Evolutionary conservation across 148 eudicot species (phyloP).

Genomic region (Oxyria digyna): DNA sequence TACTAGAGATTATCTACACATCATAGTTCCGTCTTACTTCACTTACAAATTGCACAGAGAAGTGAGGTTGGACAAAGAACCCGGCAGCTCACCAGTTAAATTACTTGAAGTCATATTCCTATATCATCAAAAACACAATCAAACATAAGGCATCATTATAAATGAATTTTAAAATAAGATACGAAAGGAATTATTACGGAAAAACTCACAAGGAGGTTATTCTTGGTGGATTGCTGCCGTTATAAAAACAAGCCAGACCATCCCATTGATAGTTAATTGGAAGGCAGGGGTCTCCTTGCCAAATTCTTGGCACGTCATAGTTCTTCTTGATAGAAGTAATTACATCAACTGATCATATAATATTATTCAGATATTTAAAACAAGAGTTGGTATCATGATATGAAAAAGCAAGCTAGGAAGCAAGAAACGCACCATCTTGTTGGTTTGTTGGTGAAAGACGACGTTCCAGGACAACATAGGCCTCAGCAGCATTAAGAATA

Average conservation of each 20-base stretch:
- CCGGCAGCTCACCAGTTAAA: neutral
- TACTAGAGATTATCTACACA: no score
- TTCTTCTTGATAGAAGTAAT: neutral
- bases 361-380: no score
- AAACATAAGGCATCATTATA: neutral
- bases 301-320: neutral
- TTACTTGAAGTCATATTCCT: conserved; percentile 1
- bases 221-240: neutral
- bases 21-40: neutral
- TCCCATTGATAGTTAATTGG: neutral
- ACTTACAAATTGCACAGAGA: neutral
- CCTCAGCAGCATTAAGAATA: neutral
- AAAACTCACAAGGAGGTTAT: conserved; percentile 1
- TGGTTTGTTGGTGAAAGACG: neutral
- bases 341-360: neutral
- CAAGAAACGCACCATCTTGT: neutral
- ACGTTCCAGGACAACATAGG: neutral
- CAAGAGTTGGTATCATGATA: no score
- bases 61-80: neutral
- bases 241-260: neutral
- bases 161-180: neutral
- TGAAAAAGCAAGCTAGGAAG: no score
- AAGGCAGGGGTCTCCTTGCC: conserved; percentile 7
- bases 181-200: neutral
- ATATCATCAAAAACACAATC: neutral